Evolutionary conservation across 2,329 filamentous ascomycete genomes (phyloP).

Genomic region (Coniochaeta sp.): DNA sequence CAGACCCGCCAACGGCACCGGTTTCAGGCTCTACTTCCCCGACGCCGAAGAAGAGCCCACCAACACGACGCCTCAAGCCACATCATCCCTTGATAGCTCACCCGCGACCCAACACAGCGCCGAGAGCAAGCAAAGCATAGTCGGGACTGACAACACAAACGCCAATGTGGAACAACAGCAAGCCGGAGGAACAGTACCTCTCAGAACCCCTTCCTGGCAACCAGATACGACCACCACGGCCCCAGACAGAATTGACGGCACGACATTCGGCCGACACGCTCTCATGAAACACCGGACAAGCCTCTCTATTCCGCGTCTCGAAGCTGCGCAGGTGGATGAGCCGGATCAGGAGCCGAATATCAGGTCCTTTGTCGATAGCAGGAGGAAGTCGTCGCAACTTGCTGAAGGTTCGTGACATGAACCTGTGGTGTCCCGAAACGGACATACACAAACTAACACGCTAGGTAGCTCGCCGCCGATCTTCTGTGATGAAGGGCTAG

Average conservation of each 20-base stretch:
- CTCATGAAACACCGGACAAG: neutral
- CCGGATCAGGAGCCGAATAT: neutral
- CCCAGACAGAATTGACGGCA: neutral
- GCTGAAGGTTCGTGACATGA: neutral
- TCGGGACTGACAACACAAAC: neutral
- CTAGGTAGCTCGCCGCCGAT: neutral
- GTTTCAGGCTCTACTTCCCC: neutral
- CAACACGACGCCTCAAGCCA: neutral
- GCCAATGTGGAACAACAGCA: neutral
- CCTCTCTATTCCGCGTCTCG: neutral
- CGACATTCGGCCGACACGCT: neutral
- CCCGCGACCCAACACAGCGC: neutral
- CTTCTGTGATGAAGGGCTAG: neutral
- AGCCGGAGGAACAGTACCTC: neutral
- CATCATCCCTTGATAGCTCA: neutral
- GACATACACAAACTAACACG: neutral
- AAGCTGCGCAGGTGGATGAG: neutral
- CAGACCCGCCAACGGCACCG: neutral
- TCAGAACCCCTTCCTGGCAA: neutral
- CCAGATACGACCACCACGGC: neutral
- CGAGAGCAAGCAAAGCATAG: neutral
- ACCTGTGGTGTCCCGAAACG: neutral
- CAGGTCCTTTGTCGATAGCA: neutral
- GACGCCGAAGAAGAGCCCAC: neutral
- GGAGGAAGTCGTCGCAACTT: neutral